Conservation (phyloP, 495 filamentous ascomycete genomes). For the Lophium mytilinum region DNA sequence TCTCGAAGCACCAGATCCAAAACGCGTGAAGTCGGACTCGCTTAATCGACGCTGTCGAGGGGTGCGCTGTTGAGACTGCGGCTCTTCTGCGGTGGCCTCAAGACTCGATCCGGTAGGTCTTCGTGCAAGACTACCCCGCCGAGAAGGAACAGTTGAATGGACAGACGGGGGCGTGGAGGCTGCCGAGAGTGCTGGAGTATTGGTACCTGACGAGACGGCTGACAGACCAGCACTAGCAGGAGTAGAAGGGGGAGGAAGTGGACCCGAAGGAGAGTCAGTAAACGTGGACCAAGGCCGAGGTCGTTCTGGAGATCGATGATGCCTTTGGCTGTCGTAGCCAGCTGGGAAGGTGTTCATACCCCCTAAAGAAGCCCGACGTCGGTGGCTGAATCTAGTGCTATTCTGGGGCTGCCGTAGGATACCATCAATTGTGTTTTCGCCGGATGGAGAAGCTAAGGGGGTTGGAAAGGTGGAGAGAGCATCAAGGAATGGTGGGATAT, state of each 20-base stretch:
- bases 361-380: constrained; percentile 44
- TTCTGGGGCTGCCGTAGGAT: constrained; percentile 33
- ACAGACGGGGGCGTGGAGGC: constrained; percentile 20
- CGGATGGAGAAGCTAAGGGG: constrained; percentile 25
- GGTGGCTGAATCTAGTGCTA: constrained; percentile 44
- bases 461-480: constrained; percentile 45
- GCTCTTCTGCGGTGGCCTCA: constrained; percentile 29
- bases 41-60: constrained; percentile 50
- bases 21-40: constrained; percentile 55
- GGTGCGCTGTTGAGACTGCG: constrained; percentile 21
- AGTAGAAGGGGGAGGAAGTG: constrained; percentile 60
- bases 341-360: constrained; percentile 35
- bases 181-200: constrained; percentile 47
- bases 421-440: constrained; percentile 30
- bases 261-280: constrained; percentile 53
- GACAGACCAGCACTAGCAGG: constrained; percentile 56
- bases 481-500: constrained; percentile 52
- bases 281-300: constrained; percentile 30
- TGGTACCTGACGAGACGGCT: constrained; percentile 48
- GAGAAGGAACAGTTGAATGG: constrained; percentile 22
- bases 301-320: constrained; percentile 38
- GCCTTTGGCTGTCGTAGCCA: constrained; percentile 43
- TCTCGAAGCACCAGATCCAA: constrained; percentile 55
- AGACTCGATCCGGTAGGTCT: constrained; percentile 19
- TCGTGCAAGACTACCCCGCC: constrained; percentile 25